A percentile compares a stretch with the other conserved stretches of the same genome.
These are phyloP conservation scores for Neurospora terricola DNA, from an alignment of 495 filamentous ascomycete species.

Conservation along the genomic window DNA sequence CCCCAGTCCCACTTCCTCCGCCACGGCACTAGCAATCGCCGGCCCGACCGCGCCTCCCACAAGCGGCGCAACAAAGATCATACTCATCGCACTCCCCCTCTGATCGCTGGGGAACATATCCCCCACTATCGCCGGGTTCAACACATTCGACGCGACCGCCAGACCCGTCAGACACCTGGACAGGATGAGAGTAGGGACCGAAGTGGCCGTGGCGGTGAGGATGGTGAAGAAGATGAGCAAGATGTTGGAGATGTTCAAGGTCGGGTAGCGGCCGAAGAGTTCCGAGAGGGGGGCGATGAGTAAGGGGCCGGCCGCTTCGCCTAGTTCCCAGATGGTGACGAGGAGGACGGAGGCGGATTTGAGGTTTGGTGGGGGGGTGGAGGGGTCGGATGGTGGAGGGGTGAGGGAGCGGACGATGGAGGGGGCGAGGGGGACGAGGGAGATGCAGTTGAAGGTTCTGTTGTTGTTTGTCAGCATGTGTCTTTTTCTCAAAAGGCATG, in stretches of 20 bases:
- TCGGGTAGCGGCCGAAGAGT: slow-evolving; percentile 43
- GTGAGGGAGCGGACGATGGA: slow-evolving; percentile 40
- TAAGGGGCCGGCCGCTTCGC: slow-evolving; percentile 47
- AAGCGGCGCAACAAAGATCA: slow-evolving; percentile 39
- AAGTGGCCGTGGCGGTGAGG: slow-evolving; percentile 33
- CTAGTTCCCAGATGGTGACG: slow-evolving; percentile 50
- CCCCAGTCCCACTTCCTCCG: slow-evolving; percentile 44
- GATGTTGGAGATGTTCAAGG: slow-evolving; percentile 41
- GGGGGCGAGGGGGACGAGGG: slow-evolving; percentile 41
- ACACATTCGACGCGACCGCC: slow-evolving; percentile 43
- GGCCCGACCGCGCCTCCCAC: slow-evolving; percentile 46
- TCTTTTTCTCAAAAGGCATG: too few species aligned
- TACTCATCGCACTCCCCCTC: slow-evolving; percentile 41
- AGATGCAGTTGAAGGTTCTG: slow-evolving; percentile 40
- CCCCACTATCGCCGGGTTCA: slow-evolving; percentile 49
- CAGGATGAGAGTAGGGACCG: slow-evolving; percentile 33
- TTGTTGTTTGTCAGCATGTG: too few species aligned
- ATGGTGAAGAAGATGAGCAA: slow-evolving; percentile 39
- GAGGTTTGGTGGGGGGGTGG: neutral
- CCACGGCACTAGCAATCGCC: slow-evolving; percentile 49
- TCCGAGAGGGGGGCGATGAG: slow-evolving; percentile 51
- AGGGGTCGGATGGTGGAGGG: slow-evolving; percentile 10
- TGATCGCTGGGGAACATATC: slow-evolving; percentile 44
- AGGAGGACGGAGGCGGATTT: slow-evolving; percentile 41
- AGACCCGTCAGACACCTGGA: slow-evolving; percentile 41